Evolutionary conservation across 1,139 yeast genomes (phyloP).

Genomic region (Candida labiduridarum): DNA sequence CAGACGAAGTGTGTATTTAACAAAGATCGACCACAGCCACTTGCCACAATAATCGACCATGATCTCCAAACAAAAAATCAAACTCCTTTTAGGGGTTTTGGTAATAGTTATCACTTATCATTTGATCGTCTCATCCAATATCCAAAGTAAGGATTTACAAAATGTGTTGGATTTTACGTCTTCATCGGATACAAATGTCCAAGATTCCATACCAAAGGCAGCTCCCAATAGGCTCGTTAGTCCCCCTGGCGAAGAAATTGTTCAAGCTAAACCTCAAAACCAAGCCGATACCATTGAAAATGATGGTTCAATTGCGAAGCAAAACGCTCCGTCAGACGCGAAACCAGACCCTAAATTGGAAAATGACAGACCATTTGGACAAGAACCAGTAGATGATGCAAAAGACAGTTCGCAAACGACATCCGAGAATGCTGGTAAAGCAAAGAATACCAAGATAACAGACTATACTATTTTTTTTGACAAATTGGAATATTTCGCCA

Average conservation of each 20-base stretch:
- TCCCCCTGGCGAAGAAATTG: slow-evolving; percentile 12
- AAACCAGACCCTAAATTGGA: not conserved
- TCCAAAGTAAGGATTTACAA: slow-evolving; percentile 2
- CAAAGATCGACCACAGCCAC: not conserved
- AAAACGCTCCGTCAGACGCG: not conserved
- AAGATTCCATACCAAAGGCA: slow-evolving; percentile 1
- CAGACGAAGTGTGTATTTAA: not conserved
- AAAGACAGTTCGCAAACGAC: not conserved
- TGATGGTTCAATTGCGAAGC: not conserved
- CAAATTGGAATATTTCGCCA: slow-evolving; percentile 29
- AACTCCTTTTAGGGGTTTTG: not conserved
- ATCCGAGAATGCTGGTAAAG: not conserved
- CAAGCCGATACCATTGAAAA: not conserved
- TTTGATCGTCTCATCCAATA: slow-evolving; percentile 1
- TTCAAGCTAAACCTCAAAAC: slow-evolving; percentile 10
- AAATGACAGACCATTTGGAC: not conserved
- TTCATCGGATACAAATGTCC: slow-evolving; percentile 2
- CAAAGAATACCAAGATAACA: slow-evolving; percentile 13
- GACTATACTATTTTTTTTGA: slow-evolving; percentile 38
- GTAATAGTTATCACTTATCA: not conserved
- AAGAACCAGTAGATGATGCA: not conserved
- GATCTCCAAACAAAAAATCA: slow-evolving; percentile 1
- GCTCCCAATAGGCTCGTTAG: slow-evolving; percentile 9
- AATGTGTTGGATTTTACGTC: not conserved
- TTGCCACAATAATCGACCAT: not conserved